Conservation (phyloP, 805 yeast species). For the Myxozyma vanderwaltii region DNA sequence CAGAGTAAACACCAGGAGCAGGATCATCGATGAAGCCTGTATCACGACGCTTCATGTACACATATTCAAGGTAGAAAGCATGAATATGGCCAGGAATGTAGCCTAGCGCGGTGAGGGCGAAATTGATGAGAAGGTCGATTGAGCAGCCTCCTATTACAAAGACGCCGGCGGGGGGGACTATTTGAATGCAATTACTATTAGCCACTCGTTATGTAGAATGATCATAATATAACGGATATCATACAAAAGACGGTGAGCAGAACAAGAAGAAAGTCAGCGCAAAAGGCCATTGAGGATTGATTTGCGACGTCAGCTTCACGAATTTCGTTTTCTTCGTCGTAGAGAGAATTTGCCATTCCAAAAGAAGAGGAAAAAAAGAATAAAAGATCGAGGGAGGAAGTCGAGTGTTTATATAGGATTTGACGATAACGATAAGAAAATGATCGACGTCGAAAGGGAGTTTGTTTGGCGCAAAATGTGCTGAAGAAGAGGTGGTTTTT, state of each 20-base stretch:
- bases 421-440: background rate
- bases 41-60: conserved; percentile 30
- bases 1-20: conserved; percentile 33
- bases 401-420: background rate
- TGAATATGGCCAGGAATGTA: conserved; percentile 57
- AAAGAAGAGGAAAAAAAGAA: background rate
- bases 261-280: conserved; percentile 22
- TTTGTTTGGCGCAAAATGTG: no score
- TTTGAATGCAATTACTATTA: background rate
- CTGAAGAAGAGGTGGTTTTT: no score
- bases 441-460: background rate
- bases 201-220: background rate
- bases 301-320: conserved; percentile 19
- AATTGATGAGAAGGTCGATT: conserved; percentile 54
- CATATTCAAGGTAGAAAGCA: conserved; percentile 32
- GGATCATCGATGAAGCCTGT: conserved; percentile 19
- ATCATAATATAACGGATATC: background rate
- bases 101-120: conserved; percentile 57
- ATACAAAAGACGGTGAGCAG: conserved; percentile 24
- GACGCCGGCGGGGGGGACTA: conserved; percentile 34
- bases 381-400: background rate
- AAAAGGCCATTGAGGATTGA: conserved; percentile 38
- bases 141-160: conserved; percentile 46
- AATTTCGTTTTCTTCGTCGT: conserved; percentile 3
- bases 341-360: background rate